Base-by-base conservation (phyloP, 768 basidiomycete genomes). In the Cystofilobasidium ferigula region DNA sequence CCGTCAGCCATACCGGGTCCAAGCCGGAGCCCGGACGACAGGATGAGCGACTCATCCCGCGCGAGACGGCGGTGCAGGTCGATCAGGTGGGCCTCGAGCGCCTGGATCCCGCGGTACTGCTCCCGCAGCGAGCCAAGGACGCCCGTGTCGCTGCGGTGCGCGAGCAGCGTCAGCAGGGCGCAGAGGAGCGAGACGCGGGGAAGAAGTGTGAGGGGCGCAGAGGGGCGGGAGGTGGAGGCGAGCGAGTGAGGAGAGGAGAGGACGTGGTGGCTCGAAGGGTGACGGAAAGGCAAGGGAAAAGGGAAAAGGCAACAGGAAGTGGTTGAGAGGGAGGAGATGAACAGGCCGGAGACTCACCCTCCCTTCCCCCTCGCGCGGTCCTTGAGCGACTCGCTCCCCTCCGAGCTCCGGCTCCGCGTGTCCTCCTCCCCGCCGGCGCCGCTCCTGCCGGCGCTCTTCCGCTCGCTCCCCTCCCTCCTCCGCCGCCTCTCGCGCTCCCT, bases 51-150 rank as follows among this genome's bases (percentile, higher is more conserved):
- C 57, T 68, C 67, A 24, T 76, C 77, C 40, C 88, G 82, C 65
- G 86, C 79, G 64, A 82, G 83, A 60, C 81, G 80, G 82, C 89
- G 89, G 69, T 85, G 86, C 71, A 90, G 86, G 61, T 83, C 84
- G 71, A 89, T 74, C 35, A 93, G 80, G 73, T 85, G 86, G 12
- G 81, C 80, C 77, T 98, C 94, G 13, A 95, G 79, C 5, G 80
- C 80, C 10, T 86, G 84, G 71, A 97, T 92, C 26, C 79, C 82
- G 28, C 91, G 84, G 76, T 97, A 97, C 13, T 74, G 69, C 42
- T 85, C 63, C 45, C 76, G 71, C 54, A 76, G 81, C 76, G 26
- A 77, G 69, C 68, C 76, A 69, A 74, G 78, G 72, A 72, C 79
- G 70, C 73, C 76, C 70, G 78, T 84, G 79, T 87, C 86, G 60